Evolutionary conservation across 2,329 filamentous ascomycete species (phyloP).

Genomic region (Drechmeria coniospora): DNA sequence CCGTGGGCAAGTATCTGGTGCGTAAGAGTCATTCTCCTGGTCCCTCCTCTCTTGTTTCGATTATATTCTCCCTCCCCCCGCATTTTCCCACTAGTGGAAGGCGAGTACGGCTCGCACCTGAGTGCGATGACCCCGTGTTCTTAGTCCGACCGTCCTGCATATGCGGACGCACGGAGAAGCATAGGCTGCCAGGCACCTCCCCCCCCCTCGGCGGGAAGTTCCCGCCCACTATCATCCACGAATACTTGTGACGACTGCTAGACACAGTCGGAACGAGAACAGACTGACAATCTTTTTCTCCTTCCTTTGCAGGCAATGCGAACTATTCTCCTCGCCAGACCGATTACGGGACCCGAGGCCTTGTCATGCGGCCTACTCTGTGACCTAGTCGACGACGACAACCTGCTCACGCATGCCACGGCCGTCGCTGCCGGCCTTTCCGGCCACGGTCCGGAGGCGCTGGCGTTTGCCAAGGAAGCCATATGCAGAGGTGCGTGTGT

Average conservation of each 20-base stretch:
- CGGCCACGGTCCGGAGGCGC: constrained; percentile 9
- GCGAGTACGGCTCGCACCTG: background rate
- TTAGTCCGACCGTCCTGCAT: no score
- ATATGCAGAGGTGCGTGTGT: constrained; percentile 12
- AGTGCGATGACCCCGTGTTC: no score
- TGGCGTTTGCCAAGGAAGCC: constrained; percentile 14
- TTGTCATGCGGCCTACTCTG: constrained; percentile 12
- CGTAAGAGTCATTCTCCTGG: constrained; percentile 3
- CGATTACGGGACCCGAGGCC: constrained; percentile 12
- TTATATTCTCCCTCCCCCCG: background rate
- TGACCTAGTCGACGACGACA: constrained; percentile 11
- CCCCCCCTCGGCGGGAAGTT: no score
- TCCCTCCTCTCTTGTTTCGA: background rate
- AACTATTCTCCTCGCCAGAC: constrained; percentile 12
- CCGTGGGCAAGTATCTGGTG: constrained; percentile 25
- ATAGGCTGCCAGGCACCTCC: no score
- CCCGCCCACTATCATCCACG: no score
- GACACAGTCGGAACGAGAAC: no score
- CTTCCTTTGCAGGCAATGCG: constrained; percentile 12
- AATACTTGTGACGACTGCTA: no score
- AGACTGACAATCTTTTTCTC: constrained; percentile 1
- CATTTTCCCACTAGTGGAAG: background rate
- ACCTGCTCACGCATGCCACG: constrained; percentile 12
- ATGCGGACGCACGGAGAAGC: no score
- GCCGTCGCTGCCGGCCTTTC: constrained; percentile 10